Base-by-base conservation (phyloP, 129 eudicot species). In the Escallonia herrerae region DNA sequence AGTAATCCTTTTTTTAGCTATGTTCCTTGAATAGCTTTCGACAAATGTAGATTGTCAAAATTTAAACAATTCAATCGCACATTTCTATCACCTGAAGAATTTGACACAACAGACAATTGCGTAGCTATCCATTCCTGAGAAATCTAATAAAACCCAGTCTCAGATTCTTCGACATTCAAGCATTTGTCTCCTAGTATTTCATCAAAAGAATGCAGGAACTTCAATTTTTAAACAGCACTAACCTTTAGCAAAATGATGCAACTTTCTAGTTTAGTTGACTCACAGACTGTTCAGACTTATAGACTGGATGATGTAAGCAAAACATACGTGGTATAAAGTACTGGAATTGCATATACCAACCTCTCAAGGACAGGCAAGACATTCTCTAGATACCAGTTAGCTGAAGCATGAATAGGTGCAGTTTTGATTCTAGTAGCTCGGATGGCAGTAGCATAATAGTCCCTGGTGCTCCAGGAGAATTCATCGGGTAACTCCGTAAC, bases 381-480 rank as follows among this genome's bases (percentile, higher is more conserved):
- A 55, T 93, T 84, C 56, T 80, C 90, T 2, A 78, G 76, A 66
- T 93, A 93, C 96, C 99, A 93, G 74, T 88, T 74, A 52, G 89
- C 95, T 2, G 99, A 89, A 72, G 99, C 99, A 72, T 93, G 99
- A 74, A 89, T 90, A 3, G 99, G 99, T 60, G 99, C 95, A 11
- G 77, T 83, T 72, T 93, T 93, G 43, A 93, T 72, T 72, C 99
- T 81, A 58, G 89, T 93, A 60, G 83, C 83, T 73, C 99, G 80
- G 63, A 89, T 93, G 67, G 95, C 95, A 8, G 86, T 66, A 13
- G 96, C 95, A 58, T 93, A 93, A 72, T 83, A 93, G 65, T 89
- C 95, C 59, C 99, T 81, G 5, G 99, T 93, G 84, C 99, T 93
- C 96, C 96, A 93, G n/a, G 75, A 54, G 63, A 77, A 93, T 72